Conservation (phyloP, 202 grass and related monocot species). For the Carex sylvatica region DNA sequence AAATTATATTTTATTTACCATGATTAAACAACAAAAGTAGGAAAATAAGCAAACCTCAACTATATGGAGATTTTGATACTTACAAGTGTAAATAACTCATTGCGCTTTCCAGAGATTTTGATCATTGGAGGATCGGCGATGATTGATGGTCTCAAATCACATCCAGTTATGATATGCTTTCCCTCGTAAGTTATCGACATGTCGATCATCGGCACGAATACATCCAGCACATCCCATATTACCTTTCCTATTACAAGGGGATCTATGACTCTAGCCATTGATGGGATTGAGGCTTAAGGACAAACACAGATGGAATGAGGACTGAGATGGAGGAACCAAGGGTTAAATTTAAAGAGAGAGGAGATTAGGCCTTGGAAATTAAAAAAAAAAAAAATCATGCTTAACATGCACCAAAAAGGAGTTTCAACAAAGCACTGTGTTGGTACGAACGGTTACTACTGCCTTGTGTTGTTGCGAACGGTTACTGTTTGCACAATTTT, state of each 20-base stretch:
- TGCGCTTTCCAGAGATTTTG: slow-evolving; percentile 19
- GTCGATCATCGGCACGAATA: slow-evolving; percentile 31
- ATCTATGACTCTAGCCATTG: slow-evolving; percentile 22
- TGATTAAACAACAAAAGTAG: neutral
- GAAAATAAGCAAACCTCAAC: neutral
- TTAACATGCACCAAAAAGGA: slow-evolving; percentile 9
- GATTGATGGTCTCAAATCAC: slow-evolving; percentile 33
- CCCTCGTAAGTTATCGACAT: slow-evolving; percentile 26
- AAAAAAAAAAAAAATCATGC: too few relatives aligned
- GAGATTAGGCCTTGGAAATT: neutral
- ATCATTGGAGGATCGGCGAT: slow-evolving; percentile 21
- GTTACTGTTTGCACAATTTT: neutral
- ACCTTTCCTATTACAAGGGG: slow-evolving; percentile 38
- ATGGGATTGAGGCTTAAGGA: neutral
- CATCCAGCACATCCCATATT: slow-evolving; percentile 39
- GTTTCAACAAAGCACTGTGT: neutral
- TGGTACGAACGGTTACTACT: neutral
- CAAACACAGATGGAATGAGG: neutral
- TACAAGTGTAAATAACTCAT: slow-evolving; percentile 16
- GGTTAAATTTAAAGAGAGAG: neutral
- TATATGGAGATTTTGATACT: neutral
- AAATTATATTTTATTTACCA: neutral
- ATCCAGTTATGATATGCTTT: slow-evolving; percentile 35
- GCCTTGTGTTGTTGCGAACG: neutral
- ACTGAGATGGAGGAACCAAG: neutral